These are phyloP conservation scores for Crithidia expoeki DNA, from an alignment of 208 protist genomes.

Conservation along the genomic window DNA sequence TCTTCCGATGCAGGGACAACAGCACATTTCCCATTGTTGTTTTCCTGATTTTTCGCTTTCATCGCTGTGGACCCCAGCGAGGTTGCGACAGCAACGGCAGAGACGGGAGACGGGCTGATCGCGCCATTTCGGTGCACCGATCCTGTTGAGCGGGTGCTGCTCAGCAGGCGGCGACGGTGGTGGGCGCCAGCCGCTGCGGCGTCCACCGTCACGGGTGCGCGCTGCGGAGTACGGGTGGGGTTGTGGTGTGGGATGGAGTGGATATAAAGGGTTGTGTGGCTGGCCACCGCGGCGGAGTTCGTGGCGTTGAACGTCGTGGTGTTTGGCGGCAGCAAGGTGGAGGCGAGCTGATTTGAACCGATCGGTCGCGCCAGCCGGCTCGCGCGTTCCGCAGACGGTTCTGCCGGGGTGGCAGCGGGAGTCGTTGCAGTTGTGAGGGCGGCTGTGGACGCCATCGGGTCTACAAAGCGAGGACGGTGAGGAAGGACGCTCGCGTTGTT, in stretches of 20 bases:
- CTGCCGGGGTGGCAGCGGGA: not conserved
- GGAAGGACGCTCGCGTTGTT: conserved; percentile 7
- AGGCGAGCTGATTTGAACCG: not conserved
- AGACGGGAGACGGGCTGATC: not conserved
- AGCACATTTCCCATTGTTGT: not conserved
- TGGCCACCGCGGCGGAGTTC: not conserved
- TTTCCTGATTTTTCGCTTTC: not conserved
- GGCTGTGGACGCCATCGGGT: not conserved
- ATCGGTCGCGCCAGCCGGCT: not conserved
- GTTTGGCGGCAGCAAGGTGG: not conserved
- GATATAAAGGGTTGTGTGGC: conserved; percentile 3
- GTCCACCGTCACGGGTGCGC: not conserved
- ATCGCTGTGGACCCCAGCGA: not conserved
- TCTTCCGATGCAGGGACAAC: not conserved
- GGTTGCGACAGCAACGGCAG: too few relatives aligned
- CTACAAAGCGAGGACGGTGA: conserved; percentile 17
- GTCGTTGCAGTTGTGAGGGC: not conserved
- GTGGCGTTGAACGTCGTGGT: not conserved
- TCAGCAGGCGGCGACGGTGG: conserved; percentile 13
- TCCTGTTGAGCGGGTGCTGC: not conserved
- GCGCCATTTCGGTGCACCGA: not conserved
- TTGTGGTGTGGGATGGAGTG: conserved; percentile 9
- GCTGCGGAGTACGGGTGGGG: conserved; percentile 12
- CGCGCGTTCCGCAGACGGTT: not conserved
- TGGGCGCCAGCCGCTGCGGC: conserved; percentile 3